Evolutionary conservation across 192 early-diverging fungal genomes (phyloP), one percentile per base, ranked within the genome.

Genomic region (Podila clonocystis): DNA sequence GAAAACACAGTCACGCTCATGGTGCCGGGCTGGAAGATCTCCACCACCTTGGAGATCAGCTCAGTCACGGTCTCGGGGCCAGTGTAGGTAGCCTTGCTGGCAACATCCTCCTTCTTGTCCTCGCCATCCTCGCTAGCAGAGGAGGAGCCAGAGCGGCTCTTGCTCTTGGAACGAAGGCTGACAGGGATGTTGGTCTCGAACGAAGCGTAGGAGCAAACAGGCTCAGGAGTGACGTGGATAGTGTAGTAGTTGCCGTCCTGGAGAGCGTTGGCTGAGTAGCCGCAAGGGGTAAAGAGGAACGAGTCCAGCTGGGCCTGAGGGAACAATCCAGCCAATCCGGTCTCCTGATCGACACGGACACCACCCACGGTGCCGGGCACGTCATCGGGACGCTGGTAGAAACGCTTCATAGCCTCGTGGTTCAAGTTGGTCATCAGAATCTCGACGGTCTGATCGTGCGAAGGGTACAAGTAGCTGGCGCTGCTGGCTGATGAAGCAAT

Each of bases 201-300:
- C 48, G 95, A 97, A n/a, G 98, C 98, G 74, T 99, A 99, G 24
- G 98, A 99, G 92, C 96, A 99, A 69, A 91, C 86, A n/a, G 90
- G 92, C 82, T 99, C 98, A 15, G 98, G 98, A 22, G 98, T 99
- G 20, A 99, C 98, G 70, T 99, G 98, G 82, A 98, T 95, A 22
- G 95, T 99, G 78, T 94, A 99, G 85, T 99, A 97, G 29, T 89
- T 91, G 52, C 94, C 95, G 9, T 92, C 84, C 61, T 82, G 70
- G 4, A 98, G 75, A 7, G 94, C 97, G 77, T 99, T 99, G 63
- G 95, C 90, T 24, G 96, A 97, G 76, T 97, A 99, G 0, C 98
- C 98, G 74, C 98, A 99, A 9, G 98, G 98, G 67, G 95, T 90
- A 82, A 98, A 99, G 60, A 97, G 73, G 74, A 86, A 97, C 45